Evolutionary conservation across 2,329 filamentous ascomycete species (phyloP).

Genomic region (Trichophyton benhamiae): DNA sequence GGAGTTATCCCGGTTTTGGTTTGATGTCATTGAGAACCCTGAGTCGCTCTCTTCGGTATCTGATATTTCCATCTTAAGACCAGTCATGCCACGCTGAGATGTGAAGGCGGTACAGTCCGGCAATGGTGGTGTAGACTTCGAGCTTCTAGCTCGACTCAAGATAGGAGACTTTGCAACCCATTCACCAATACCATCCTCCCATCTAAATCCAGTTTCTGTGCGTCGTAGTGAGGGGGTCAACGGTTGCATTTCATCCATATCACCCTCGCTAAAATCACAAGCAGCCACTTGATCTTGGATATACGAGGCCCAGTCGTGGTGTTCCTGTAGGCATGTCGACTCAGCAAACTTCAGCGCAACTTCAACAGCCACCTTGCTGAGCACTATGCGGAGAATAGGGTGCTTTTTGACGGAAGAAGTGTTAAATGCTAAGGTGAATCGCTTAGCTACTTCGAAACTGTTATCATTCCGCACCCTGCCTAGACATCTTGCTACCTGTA

Average conservation of each 20-base stretch:
- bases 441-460: conserved; percentile 16
- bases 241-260: conserved; percentile 7
- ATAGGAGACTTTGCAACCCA: conserved; percentile 36
- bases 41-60: background rate
- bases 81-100: background rate
- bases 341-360: conserved; percentile 32
- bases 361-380: conserved; percentile 28
- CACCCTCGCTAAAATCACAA: conserved; percentile 11
- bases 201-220: conserved; percentile 29
- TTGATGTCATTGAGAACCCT: background rate
- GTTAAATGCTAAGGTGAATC: conserved; percentile 18
- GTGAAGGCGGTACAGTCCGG: background rate
- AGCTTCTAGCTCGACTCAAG: background rate
- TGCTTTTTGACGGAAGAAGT: conserved; percentile 14
- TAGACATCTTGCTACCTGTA: conserved; percentile 25
- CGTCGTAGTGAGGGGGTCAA: conserved; percentile 12
- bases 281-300: conserved; percentile 25
- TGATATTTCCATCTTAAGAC: background rate
- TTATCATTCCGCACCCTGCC: conserved; percentile 16
- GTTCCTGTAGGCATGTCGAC: conserved; percentile 25
- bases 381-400: conserved; percentile 19
- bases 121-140: background rate
- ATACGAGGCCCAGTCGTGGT: conserved; percentile 29
- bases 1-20: background rate
- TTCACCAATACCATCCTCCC: conserved; percentile 47